Conservation (phyloP, 495 filamentous ascomycete genomes). For the Aspergillus haitiensis region DNA sequence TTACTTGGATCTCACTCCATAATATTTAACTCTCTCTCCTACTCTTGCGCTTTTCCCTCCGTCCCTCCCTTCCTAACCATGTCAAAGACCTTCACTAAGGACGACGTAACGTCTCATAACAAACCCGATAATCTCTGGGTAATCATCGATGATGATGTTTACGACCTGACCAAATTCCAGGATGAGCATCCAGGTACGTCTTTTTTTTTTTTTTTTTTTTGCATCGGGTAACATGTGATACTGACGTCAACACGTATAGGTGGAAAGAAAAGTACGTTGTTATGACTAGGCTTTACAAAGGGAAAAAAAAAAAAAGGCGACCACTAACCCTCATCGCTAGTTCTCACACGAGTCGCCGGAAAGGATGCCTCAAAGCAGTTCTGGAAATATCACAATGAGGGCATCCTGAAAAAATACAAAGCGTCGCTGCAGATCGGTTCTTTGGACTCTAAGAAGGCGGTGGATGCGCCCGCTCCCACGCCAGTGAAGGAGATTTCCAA, state of each 20-base stretch:
- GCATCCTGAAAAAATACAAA: constrained; percentile 95
- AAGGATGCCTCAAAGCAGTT: constrained; percentile 98
- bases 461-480: constrained; percentile 53
- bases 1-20: not conserved
- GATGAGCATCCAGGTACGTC: constrained; percentile 82
- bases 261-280: constrained; percentile 84
- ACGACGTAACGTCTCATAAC: constrained; percentile 88
- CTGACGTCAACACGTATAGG: constrained; percentile 48
- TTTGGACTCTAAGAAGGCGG: constrained; percentile 76
- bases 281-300: not conserved
- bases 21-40: not conserved
- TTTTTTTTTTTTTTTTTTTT: not conserved
- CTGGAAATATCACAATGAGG: constrained; percentile 98
- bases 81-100: constrained; percentile 81
- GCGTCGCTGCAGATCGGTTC: constrained; percentile 84
- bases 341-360: constrained; percentile 87
- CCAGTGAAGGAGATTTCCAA: constrained; percentile 54
- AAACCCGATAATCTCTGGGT: constrained; percentile 85
- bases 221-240: constrained; percentile 11
- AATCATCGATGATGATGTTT: constrained; percentile 92
- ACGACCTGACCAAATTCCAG: constrained; percentile 92
- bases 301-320: not conserved
- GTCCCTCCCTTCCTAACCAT: constrained; percentile 52
- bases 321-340: constrained; percentile 40
- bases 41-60: not conserved